A percentile compares a stretch with the other conserved stretches of the same genome.
These are phyloP conservation scores for Capsicum chinense DNA, from an alignment of 257 asterid species.

Conservation along the genomic window DNA sequence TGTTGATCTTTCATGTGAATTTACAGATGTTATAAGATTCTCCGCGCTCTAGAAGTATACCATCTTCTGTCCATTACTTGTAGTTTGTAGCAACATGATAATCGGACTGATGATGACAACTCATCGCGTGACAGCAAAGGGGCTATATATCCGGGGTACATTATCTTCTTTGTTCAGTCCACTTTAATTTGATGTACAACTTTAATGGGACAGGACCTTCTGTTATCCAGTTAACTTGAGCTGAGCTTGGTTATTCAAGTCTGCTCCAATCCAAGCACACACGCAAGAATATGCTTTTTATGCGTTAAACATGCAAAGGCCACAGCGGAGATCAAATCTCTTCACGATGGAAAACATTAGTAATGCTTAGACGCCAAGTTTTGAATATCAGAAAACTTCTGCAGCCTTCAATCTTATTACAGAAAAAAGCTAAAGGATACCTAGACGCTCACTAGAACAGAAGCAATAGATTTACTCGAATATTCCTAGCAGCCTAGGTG, in stretches of 20 bases:
- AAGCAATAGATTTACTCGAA: neutral
- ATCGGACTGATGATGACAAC: constrained; percentile 25
- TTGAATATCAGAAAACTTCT: neutral
- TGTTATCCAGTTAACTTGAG: too few relatives aligned
- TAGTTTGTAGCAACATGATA: neutral
- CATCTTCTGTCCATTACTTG: too few relatives aligned
- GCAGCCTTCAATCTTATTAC: neutral
- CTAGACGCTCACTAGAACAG: neutral
- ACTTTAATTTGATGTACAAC: constrained; percentile 45
- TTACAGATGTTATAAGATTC: too few relatives aligned
- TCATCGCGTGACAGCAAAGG: constrained; percentile 48
- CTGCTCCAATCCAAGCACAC: constrained; percentile 13
- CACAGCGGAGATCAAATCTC: neutral
- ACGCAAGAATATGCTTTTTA: neutral
- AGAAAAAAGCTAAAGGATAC: neutral
- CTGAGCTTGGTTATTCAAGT: neutral
- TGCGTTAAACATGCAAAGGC: neutral
- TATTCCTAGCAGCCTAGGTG: neutral
- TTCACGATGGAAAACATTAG: neutral
- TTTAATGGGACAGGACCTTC: too few relatives aligned
- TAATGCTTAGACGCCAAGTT: neutral
- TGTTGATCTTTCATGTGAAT: too few relatives aligned
- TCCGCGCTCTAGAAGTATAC: too few relatives aligned
- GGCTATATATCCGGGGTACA: constrained; percentile 84
- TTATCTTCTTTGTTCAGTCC: constrained; percentile 85